Evolutionary conservation across 345 rosid species (phyloP), one percentile per base, ranked within the genome.

Genomic region (Populus ilicifolia): DNA sequence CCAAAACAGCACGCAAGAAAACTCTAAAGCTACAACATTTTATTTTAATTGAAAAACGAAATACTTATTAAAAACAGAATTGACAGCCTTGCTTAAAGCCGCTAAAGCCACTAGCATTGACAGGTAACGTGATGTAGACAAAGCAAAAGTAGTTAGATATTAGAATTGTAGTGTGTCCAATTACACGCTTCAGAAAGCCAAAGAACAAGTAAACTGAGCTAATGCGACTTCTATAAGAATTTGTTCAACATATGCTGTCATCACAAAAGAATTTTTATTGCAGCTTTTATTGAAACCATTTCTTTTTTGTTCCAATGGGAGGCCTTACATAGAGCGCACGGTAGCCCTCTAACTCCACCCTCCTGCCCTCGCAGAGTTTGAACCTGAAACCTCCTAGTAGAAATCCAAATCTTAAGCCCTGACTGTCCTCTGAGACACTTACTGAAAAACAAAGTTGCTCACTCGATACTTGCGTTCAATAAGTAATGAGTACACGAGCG

Each of bases 391-490:
- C 41, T 6, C 41, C 41, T 6, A 38, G 35, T 33, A 33, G 35
- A 33, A 33, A 33, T 33, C 35, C 35, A 33, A 33, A 33, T 33
- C 35, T 33, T 33, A 33, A 33, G 35, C 35, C 35, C 35, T 33
- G 41, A 8, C 1, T 3, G 16, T 14, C 18, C 50, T 50, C 56
- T 2, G 5, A 18, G 18, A 6, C 56, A 50, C 56, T 12, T 2
- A 14, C 25, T 23, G 12, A 72, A 67, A 75, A 75, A 33, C 7
- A 73, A 46, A 72, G 65, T n/a, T 77, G 69, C 25, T 71, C 66
- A 27, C 43, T 46, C 43, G 23, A 20, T 17, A 17, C 20, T 48
- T 4, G 50, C 54, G 39, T 14, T 65, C 43, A 11, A 29, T 36
- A 63, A 54, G 67, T 76, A 63, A 66, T 48, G 65, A 67, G 25